These are phyloP conservation scores for Pleurotus sapidus DNA, from an alignment of 768 basidiomycete genomes.

Conservation along the genomic window DNA sequence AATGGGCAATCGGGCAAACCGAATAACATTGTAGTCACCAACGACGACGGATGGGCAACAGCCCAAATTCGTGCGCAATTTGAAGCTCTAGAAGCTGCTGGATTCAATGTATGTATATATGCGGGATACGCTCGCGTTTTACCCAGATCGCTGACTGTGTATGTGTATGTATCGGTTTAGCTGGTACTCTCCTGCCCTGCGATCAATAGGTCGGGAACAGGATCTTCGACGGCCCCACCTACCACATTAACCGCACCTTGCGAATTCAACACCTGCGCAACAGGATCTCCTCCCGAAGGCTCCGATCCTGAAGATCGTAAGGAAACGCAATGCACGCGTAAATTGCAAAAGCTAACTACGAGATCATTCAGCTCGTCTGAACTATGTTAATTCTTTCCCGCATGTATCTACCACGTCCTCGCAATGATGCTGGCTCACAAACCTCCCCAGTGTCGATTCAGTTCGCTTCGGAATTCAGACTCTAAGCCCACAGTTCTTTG, in stretches of 20 bases:
- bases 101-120: slow-evolving; percentile 21
- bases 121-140: not conserved
- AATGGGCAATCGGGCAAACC: not conserved
- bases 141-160: not conserved
- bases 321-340: not conserved
- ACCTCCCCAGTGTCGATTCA: slow-evolving; percentile 19
- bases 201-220: slow-evolving; percentile 33
- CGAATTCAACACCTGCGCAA: slow-evolving; percentile 33
- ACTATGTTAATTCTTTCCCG: slow-evolving; percentile 35
- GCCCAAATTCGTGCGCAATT: slow-evolving; percentile 30
- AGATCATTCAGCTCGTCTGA: slow-evolving; percentile 18
- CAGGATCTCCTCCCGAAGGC: slow-evolving; percentile 30
- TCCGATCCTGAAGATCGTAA: slow-evolving; percentile 25
- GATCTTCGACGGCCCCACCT: slow-evolving; percentile 25
- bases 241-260: slow-evolving; percentile 23
- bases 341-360: too few species aligned
- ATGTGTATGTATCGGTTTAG: slow-evolving; percentile 11
- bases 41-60: slow-evolving; percentile 27
- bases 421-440: not conserved
- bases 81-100: slow-evolving; percentile 23
- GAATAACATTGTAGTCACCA: slow-evolving; percentile 8
- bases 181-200: slow-evolving; percentile 34
- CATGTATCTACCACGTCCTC: slow-evolving; percentile 5
- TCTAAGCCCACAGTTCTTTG: slow-evolving; percentile 23
- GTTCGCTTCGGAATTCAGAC: slow-evolving; percentile 28